Evolutionary conservation across 1,284 basidiomycete genomes (phyloP), one percentile per base, ranked within the genome.

Genomic region (Ustilago tritici): DNA sequence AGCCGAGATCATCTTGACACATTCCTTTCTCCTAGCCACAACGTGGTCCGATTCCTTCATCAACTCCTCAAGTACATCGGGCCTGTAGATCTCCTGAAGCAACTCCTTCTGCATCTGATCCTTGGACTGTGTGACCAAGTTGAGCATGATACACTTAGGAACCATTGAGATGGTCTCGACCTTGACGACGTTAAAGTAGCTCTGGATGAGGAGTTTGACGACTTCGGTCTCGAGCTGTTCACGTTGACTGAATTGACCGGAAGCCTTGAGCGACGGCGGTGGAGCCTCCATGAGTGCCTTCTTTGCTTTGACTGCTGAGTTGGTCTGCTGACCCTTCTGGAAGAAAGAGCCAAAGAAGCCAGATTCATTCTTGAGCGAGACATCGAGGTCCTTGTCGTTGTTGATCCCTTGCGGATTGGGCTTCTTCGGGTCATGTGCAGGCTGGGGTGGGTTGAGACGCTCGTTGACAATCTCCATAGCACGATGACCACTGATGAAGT

Each of bases 131-230:
- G 92, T 93, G 59, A 99, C 95, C 35, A 99, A 91, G 31, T 94
- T 98, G 83, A 95, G 89, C 62, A 95, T 93, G 86, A 99, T 97
- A 41, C 96, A 95, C 78, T 88, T 88, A 19, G 97, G 97, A 10
- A 99, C 93, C 95, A 98, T 98, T 88, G 99, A 97, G 85, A 98
- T 98, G 92, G 99, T 95, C 87, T 98, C 95, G 62, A 95, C 93
- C 90, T 99, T 98, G 74, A 98, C 94, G 78, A 85, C 82, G 65
- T 84, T 84, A 43, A 81, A 85, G 75, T 84, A 76, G 32, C 76
- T 82, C 62, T 72, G 76, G 72, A 84, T 82, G 67, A 84, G 78
- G 47, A 92, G 93, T 88, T 87, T 99, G 91, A 99, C 99, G 71
- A 99, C 95, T 85, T 99, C 97, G 5, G 96, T 98, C 88, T 99